Conservation (phyloP, 164 flowering plant genomes). For the Aristolochia contorta region DNA sequence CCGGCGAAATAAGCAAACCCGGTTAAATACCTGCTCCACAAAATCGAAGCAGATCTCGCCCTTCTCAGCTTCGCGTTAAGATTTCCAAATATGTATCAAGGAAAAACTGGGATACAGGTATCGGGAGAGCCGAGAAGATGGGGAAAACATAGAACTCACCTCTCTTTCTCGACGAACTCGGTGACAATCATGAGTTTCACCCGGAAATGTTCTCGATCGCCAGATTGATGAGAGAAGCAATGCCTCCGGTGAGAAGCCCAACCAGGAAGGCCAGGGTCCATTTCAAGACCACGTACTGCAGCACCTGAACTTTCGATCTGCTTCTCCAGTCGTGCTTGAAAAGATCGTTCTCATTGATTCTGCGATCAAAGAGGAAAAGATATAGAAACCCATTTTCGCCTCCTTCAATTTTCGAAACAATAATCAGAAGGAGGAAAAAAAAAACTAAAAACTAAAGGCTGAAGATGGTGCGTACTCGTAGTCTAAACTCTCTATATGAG, state of each 20-base stretch:
- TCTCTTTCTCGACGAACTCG: slow-evolving; percentile 30
- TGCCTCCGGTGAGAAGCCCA: slow-evolving; percentile 72
- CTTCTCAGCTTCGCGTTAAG: slow-evolving; percentile 4
- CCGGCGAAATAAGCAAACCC: slow-evolving; percentile 49
- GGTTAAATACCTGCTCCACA: slow-evolving; percentile 41
- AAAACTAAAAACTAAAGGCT: not conserved
- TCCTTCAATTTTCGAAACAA: not conserved
- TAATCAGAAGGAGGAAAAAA: not conserved
- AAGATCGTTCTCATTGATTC: slow-evolving; percentile 90
- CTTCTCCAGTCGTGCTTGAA: slow-evolving; percentile 98
- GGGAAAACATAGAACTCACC: slow-evolving; percentile 19
- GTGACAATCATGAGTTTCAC: slow-evolving; percentile 52
- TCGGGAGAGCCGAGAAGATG: too few relatives aligned
- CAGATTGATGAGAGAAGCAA: slow-evolving; percentile 75
- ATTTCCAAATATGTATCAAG: too few relatives aligned
- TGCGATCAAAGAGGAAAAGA: slow-evolving; percentile 16
- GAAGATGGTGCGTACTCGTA: slow-evolving; percentile 50
- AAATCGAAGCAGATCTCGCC: not conserved
- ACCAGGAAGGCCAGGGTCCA: slow-evolving; percentile 73
- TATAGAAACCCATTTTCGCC: not conserved
- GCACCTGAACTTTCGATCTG: slow-evolving; percentile 56
- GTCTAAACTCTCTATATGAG: slow-evolving; percentile 83
- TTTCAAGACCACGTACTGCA: slow-evolving; percentile 72
- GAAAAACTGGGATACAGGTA: too few relatives aligned
- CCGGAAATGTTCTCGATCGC: slow-evolving; percentile 92